A percentile compares a stretch with the other conserved stretches of the same genome.
These are phyloP conservation scores for Yamadazyma ubonensis DNA, from an alignment of 805 yeast species.

Conservation along the genomic window DNA sequence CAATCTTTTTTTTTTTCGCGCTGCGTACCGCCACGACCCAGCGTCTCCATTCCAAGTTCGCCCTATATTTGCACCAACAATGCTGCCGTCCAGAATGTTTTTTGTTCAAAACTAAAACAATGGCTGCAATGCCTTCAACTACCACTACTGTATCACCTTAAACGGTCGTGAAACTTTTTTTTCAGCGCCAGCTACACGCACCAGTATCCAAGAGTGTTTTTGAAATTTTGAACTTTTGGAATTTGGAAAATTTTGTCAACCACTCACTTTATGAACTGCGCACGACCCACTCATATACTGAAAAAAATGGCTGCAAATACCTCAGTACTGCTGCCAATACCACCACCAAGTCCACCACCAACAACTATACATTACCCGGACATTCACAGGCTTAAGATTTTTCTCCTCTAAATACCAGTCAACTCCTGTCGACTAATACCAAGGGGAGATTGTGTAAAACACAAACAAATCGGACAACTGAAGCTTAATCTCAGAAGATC, in stretches of 20 bases:
- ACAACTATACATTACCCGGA: constrained; percentile 8
- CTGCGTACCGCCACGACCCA: neutral
- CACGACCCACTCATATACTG: constrained; percentile 2
- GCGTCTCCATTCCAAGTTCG: neutral
- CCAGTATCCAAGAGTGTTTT: neutral
- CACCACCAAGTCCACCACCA: neutral
- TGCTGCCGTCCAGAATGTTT: no score
- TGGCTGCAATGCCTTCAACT: no score
- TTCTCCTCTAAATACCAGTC: constrained; percentile 12
- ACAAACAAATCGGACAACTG: constrained; percentile 13
- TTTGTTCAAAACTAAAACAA: no score
- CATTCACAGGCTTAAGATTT: constrained; percentile 1
- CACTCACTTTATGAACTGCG: constrained; percentile 1
- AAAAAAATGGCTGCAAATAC: neutral
- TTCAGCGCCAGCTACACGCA: no score
- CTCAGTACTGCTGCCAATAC: neutral
- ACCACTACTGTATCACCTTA: no score
- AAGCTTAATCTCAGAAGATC: constrained; percentile 29
- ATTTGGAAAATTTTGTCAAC: no score
- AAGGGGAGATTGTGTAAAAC: constrained; percentile 14
- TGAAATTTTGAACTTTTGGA: no score
- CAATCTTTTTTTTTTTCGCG: constrained; percentile 15
- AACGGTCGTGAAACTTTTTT: no score
- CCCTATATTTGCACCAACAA: no score
- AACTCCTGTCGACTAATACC: constrained; percentile 14